Evolutionary conservation across 78 protist genomes (phyloP), one percentile per base, ranked within the genome.

Genomic region (Chrysochromulina tobinii): DNA sequence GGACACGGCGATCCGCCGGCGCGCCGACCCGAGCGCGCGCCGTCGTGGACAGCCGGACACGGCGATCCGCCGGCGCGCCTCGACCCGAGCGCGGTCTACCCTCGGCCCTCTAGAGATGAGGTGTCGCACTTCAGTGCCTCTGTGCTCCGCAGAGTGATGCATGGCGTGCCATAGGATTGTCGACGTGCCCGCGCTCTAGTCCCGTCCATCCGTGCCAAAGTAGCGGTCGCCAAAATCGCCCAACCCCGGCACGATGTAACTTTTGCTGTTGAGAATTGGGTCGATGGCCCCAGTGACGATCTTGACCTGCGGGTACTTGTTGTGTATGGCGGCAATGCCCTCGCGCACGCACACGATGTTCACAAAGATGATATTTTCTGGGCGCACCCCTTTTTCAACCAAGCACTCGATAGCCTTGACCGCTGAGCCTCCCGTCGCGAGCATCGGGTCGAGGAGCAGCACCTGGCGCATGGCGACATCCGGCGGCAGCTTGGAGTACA

Each of bases 371-470:
- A 86, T 86, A 15, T 20, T 5, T 51, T 64, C 69, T 23, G 54
- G n/a, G 17, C 21, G 0, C 51, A 77, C 92, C 50, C 92, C 92
- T 1, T 5, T n/a, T 23, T 57, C 73, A 55, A 17, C 0, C 67
- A 89, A 77, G 8, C 59, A 61, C n/a, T 21, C 1, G 72, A 73
- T 25, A 6, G 92, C 92, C 51, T 27, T 21, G 23, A 75, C 38
- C 17, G 87, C 87, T 50, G 83, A 68, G 38, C 92, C 92, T 48
- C 92, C 92, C 15, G 92, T 89, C n/a, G 92, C 92, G 6, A 89
- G 92, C 92, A 89, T 89, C 38, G 92, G 92, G 77, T 89, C 92
- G 17, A 57, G 53, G 23, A 89, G 50, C 81, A 89, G 72, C 50
- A 72, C 58, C 20, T 27, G 87, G 58, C 55, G 51, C 15, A 0